phyloP scores from a whole-genome alignment of 257 asterid species.

The Marsdenia floribunda region DNA sequence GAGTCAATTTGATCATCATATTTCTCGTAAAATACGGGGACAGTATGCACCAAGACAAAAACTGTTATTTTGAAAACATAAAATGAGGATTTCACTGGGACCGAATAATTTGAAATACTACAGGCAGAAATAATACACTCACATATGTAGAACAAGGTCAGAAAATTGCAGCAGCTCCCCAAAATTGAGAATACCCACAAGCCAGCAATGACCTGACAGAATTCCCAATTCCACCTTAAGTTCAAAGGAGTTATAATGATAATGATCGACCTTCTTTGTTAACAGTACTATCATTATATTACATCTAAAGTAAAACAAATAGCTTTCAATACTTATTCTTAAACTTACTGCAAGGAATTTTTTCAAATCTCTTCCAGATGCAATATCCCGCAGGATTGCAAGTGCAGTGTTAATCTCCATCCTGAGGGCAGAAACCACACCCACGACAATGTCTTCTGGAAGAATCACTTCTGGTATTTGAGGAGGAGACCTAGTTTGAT shows the following conservation, averaged over 20 bases:
- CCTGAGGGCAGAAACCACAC: slow-evolving; percentile 73
- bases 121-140: slow-evolving; percentile 22
- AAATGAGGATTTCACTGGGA: not conserved
- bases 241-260: not conserved
- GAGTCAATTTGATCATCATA: slow-evolving; percentile 79
- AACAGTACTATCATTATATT: not conserved
- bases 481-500: slow-evolving; percentile 64
- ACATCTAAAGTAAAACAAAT: not conserved
- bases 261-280: no score
- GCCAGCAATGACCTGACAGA: slow-evolving; percentile 59
- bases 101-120: not conserved
- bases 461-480: slow-evolving; percentile 64
- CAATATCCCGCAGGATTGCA: slow-evolving; percentile 58
- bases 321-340: not conserved
- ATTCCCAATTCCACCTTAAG: no score
- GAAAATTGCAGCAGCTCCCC: slow-evolving; percentile 68
- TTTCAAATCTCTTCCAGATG: slow-evolving; percentile 79
- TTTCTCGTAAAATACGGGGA: slow-evolving; percentile 74
- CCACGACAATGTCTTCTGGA: slow-evolving; percentile 69
- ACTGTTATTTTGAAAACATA: slow-evolving; percentile 27
- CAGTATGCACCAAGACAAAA: slow-evolving; percentile 60
- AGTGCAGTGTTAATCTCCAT: slow-evolving; percentile 66
- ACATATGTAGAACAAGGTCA: slow-evolving; percentile 71
- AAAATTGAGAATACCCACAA: slow-evolving; percentile 66
- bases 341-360: slow-evolving; percentile 43